Base-by-base conservation (phyloP, 148 eudicot species). In the Rhododendron ferrugineum region DNA sequence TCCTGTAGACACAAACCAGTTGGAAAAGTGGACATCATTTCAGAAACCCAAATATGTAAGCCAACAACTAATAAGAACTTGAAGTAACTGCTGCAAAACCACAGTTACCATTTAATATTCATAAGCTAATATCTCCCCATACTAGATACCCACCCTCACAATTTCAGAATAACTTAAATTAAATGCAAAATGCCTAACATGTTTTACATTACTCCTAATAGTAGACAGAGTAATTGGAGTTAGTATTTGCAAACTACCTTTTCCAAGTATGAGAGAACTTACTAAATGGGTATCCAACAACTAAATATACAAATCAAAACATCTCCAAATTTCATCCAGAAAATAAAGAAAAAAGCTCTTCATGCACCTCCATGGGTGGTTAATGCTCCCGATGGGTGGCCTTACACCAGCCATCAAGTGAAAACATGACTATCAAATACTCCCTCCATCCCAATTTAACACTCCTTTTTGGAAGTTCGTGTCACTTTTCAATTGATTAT, bases 1-100 rank as follows among this genome's bases (percentile, higher is more conserved):
- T 92, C 98, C 99, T 96, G 90, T 44, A 72, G 49, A 86, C 77
- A 26, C 70, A 62, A 83, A 68, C 54, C 40, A 20, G 15, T 52
- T 28, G 34, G n/a, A 20, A 52, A 79, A 37, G 64, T 28, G 40
- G 37, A 50, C 3, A 79, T 13, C 49, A 49, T 49, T 16, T 52
- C 1, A 10, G 52, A 79, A 80, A 37, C 42, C 40, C 8, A 32
- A 79, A 6, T 26, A 37, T 30, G 14, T 9, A 8, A 1, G 32
- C 16, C 44, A 80, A 28, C 81, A 14, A 16, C 32, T 26, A 70
- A 13, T 14, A 70, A 70, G 46, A 30, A 32, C 4, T 64, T 83
- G 78, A 66, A 81, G 83, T 60, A 22, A 58, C 20, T 44, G 36
- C 22, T 34, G 47, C 30, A 78, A 50, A 78, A 26, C 81, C 26